Conservation (phyloP, 2,329 filamentous ascomycete genomes). For the Fusarium sp. region DNA sequence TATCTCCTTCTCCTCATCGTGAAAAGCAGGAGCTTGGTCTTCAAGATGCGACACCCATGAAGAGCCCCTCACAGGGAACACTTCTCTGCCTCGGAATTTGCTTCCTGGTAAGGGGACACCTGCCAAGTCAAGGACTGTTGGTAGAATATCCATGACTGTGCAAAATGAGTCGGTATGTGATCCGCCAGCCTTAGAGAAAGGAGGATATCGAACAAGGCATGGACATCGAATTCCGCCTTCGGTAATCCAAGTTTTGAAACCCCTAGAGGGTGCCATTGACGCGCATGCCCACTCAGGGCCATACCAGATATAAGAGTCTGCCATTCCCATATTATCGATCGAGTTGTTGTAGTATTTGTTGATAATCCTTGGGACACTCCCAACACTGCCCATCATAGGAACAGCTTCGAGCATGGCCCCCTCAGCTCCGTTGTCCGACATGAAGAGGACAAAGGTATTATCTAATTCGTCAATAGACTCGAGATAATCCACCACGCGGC, state of each 20-base stretch:
- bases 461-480: constrained; percentile 38
- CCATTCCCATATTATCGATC: constrained; percentile 67
- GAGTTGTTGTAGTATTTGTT: constrained; percentile 59
- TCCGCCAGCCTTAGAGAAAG: constrained; percentile 41
- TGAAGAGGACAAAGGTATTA: constrained; percentile 12
- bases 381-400: constrained; percentile 54
- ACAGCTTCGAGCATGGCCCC: constrained; percentile 60
- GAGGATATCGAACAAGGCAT: constrained; percentile 47
- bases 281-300: constrained; percentile 65
- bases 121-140: constrained; percentile 61
- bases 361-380: constrained; percentile 32
- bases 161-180: constrained; percentile 47
- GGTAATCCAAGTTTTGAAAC: constrained; percentile 51
- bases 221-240: constrained; percentile 43
- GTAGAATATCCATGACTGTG: constrained; percentile 63
- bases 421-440: constrained; percentile 11
- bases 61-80: constrained; percentile 62
- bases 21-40: constrained; percentile 53
- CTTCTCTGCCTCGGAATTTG: constrained; percentile 56
- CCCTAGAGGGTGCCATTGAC: constrained; percentile 52
- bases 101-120: constrained; percentile 52
- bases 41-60: constrained; percentile 36
- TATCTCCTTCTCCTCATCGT: constrained; percentile 61
- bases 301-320: constrained; percentile 70
- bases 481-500: constrained; percentile 63